Percentiles rank a stretch among this genome's conserved stretches.
phyloP scores from a whole-genome alignment of 805 yeast genomes.

The Yueomyces sp. region DNA sequence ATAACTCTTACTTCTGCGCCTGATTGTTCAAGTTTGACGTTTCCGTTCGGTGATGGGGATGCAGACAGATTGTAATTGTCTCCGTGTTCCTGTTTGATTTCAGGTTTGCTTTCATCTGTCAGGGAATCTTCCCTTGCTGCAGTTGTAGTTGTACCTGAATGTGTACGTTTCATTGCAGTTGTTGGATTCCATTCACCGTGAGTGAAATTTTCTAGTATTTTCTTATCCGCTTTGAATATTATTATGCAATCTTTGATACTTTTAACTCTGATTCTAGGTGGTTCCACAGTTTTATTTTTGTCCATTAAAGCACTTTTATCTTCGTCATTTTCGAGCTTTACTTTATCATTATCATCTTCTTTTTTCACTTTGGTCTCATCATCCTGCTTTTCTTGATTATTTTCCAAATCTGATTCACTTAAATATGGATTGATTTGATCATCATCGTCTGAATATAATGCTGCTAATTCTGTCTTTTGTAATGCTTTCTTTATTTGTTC shows the following conservation, averaged over 20 bases:
- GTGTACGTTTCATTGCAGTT: conserved; percentile 24
- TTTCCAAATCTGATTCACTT: conserved; percentile 54
- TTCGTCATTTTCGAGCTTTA: conserved; percentile 5
- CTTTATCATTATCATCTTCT: conserved; percentile 25
- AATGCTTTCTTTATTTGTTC: conserved; percentile 72
- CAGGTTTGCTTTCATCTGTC: conserved; percentile 1
- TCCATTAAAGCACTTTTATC: background rate
- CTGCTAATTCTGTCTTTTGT: conserved; percentile 74
- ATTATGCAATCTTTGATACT: conserved; percentile 41
- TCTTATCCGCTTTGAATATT: conserved; percentile 49
- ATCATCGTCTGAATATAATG: conserved; percentile 65
- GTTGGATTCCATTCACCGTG: conserved; percentile 76
- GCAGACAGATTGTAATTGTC: background rate
- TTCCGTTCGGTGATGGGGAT: conserved; percentile 24
- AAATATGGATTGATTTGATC: conserved; percentile 79
- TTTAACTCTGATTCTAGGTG: conserved; percentile 28
- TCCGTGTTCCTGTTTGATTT: conserved; percentile 4
- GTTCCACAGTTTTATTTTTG: conserved; percentile 10
- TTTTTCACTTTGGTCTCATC: conserved; percentile 26
- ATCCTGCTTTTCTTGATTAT: conserved; percentile 21
- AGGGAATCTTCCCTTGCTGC: background rate
- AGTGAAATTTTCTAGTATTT: conserved; percentile 53
- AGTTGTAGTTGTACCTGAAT: conserved; percentile 1
- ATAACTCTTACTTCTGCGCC: conserved; percentile 25
- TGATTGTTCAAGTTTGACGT: conserved; percentile 26